Conservation (phyloP, 805 yeast species). For the Metschnikowia cubensis region DNA sequence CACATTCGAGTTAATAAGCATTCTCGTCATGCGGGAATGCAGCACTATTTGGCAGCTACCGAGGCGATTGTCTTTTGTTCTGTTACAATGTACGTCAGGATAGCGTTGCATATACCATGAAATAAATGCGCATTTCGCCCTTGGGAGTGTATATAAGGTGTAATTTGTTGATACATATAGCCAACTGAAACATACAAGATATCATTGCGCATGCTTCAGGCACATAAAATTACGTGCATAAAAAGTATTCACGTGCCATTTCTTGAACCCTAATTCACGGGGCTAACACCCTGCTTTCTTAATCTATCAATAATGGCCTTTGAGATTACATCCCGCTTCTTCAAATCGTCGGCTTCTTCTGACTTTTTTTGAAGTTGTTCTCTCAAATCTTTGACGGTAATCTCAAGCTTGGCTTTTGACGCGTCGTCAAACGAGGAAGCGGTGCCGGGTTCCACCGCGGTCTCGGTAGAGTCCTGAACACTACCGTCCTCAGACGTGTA, state of each 20-base stretch:
- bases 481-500: neutral
- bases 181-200: constrained; percentile 1
- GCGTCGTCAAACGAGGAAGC: neutral
- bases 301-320: constrained; percentile 4
- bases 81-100: neutral
- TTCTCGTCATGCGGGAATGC: neutral
- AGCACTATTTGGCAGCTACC: neutral
- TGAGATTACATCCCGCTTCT: constrained; percentile 3
- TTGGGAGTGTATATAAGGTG: neutral
- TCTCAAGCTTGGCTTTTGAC: constrained; percentile 2
- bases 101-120: neutral
- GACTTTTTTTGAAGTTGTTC: constrained; percentile 6
- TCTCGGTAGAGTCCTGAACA: neutral
- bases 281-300: neutral
- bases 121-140: neutral
- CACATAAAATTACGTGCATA: neutral
- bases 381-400: constrained; percentile 1
- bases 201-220: constrained; percentile 2
- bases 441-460: neutral
- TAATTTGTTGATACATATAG: neutral
- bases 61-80: neutral
- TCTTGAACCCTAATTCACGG: neutral
- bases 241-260: too few relatives aligned
- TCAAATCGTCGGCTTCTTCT: constrained; percentile 3
- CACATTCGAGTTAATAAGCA: neutral